phyloP scores from a whole-genome alignment of 768 basidiomycete species.

The Boletus sp. region DNA sequence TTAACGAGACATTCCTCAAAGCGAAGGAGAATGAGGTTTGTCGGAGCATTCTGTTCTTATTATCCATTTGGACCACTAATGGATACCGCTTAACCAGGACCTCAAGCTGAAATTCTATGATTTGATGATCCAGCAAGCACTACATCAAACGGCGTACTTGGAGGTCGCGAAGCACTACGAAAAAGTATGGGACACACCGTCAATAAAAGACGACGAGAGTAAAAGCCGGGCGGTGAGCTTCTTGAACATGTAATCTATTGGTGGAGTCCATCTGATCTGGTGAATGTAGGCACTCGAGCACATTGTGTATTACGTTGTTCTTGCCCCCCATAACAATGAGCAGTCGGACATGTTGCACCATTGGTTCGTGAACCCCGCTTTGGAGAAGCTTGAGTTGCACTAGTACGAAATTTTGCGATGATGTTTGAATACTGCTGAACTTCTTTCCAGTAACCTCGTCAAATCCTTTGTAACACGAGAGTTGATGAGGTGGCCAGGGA shows the following conservation, averaged over 20 bases:
- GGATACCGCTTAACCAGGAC: conserved; percentile 50
- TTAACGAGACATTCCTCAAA: conserved; percentile 90
- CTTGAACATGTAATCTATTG: neutral
- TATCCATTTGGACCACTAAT: neutral
- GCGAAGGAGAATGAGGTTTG: conserved; percentile 83
- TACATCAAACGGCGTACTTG: conserved; percentile 81
- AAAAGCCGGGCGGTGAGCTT: conserved; percentile 63
- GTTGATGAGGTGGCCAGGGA: conserved; percentile 96
- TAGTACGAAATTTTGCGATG: conserved; percentile 50
- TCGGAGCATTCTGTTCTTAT: conserved; percentile 3
- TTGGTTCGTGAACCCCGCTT: conserved; percentile 71
- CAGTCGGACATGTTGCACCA: conserved; percentile 96
- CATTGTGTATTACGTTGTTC: conserved; percentile 90
- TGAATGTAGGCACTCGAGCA: conserved; percentile 78
- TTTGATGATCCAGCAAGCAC: conserved; percentile 92
- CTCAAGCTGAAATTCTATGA: conserved; percentile 96
- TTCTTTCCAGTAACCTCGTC: conserved; percentile 69
- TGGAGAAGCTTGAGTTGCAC: conserved; percentile 79
- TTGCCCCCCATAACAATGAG: conserved; percentile 94
- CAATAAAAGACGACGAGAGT: conserved; percentile 80
- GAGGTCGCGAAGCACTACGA: conserved; percentile 95
- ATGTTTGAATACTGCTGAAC: conserved; percentile 1
- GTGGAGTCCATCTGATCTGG: conserved; percentile 1
- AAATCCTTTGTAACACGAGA: conserved; percentile 93
- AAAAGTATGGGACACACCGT: conserved; percentile 96